Evolutionary conservation across 176 grass and related monocot genomes (phyloP), one percentile per base, ranked within the genome.

Genomic region (Stipa capillata): DNA sequence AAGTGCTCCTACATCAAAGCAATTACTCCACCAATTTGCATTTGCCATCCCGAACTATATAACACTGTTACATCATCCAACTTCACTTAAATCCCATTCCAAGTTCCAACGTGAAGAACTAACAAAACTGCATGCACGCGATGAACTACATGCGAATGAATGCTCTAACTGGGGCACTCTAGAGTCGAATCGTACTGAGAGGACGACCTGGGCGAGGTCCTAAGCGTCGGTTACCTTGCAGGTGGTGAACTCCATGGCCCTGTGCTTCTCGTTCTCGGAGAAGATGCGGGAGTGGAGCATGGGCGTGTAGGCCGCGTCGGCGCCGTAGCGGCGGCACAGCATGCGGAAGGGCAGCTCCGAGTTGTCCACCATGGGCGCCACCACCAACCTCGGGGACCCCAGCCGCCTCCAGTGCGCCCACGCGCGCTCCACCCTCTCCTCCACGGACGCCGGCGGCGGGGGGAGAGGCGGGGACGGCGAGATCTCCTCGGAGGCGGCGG

Each of bases 241-340:
- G 50, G 96, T 95, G 17, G 88, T 93, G 81, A 99, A 99, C 77
- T 99, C 96, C 96, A 93, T 89, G 10, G 78, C 77, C 79, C 96
- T 72, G 74, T 95, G 89, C 90, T 99, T 95, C n/a, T 99, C 92
- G 73, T 89, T 99, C 90, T 99, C 92, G 3, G 90, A 87, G 90
- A 99, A 99, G 79, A 99, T 99, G 77, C 96, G 87, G 21, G 90
- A 95, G 65, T 99, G 92, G 84, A 99, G 92, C 96, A 99, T 99
- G 34, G 96, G 96, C 76, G 96, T 99, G 85, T 99, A 99, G 0
- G 92, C 96, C 4, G 87, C 96, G 48, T 81, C 74, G 17, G 92
- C 92, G 48, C 96, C 96, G 61, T 99, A 99, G 64, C 87, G 93
- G 77, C 92, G 81, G 84, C 92, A 99, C 4, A 95, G 86, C 96